A percentile compares a stretch with the other conserved stretches of the same genome.
Conservation (phyloP, 345 rosid genomes). For the Barbarea vulgaris region DNA sequence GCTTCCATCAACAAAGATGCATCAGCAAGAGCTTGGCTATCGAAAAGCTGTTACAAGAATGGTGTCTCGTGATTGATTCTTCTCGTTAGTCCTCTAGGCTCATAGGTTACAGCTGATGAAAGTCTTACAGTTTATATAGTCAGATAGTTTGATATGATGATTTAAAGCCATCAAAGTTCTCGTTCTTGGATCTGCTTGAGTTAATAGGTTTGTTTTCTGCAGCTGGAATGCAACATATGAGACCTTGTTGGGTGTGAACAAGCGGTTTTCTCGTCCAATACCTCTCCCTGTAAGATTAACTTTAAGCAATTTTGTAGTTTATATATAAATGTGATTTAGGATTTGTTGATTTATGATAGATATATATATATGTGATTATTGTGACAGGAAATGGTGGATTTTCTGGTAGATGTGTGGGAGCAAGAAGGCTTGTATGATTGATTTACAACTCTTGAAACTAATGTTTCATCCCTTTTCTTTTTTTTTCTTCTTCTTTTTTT, state of each 20-base stretch:
- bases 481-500: background rate
- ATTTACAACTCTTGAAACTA: conserved; percentile 33
- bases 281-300: conserved; percentile 67
- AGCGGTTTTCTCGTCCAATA: conserved; percentile 59
- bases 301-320: background rate
- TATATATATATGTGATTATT: background rate
- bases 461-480: background rate
- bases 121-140: background rate
- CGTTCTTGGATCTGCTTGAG: background rate
- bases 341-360: background rate
- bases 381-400: conserved; percentile 71
- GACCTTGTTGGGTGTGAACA: conserved; percentile 60
- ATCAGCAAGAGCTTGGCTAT: background rate
- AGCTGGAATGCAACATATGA: conserved; percentile 77
- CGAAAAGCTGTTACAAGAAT: conserved; percentile 12
- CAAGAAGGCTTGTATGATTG: conserved; percentile 59
- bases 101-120: background rate
- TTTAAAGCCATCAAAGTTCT: background rate
- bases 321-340: background rate
- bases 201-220: conserved; percentile 7
- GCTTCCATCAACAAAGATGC: conserved; percentile 5
- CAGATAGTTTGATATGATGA: background rate
- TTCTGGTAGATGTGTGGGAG: conserved; percentile 66
- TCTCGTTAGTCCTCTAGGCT: background rate
- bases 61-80: conserved; percentile 16